Conservation (phyloP, 192 early-diverging fungal genomes). For the Rhizophlyctis rosea region DNA sequence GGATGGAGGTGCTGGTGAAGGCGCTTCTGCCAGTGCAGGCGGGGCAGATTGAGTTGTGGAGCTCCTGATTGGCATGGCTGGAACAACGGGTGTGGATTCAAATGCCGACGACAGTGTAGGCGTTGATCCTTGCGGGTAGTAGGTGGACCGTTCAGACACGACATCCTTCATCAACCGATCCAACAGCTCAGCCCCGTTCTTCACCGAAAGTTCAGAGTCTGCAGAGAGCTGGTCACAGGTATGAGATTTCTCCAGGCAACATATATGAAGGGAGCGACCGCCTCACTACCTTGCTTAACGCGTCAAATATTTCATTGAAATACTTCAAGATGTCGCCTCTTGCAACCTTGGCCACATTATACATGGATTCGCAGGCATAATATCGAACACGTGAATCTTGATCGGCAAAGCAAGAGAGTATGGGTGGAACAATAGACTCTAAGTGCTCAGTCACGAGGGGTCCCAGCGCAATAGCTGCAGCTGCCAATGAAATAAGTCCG, state of each 20-base stretch:
- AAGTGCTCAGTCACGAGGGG: slow-evolving; percentile 62
- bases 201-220: slow-evolving; percentile 87
- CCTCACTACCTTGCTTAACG: slow-evolving; percentile 74
- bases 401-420: slow-evolving; percentile 88
- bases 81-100: neutral
- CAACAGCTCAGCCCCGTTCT: slow-evolving; percentile 90
- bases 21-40: neutral
- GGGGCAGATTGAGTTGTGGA: slow-evolving; percentile 3
- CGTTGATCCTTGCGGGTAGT: slow-evolving; percentile 64
- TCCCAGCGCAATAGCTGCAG: slow-evolving; percentile 78
- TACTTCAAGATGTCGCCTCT: slow-evolving; percentile 80
- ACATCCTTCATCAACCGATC: slow-evolving; percentile 96
- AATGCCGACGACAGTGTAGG: slow-evolving; percentile 34
- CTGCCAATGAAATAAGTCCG: slow-evolving; percentile 90
- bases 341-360: slow-evolving; percentile 97
- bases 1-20: neutral
- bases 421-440: slow-evolving; percentile 80
- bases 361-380: slow-evolving; percentile 98
- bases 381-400: slow-evolving; percentile 92
- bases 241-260: neutral
- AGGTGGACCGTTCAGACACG: slow-evolving; percentile 84
- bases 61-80: slow-evolving; percentile 2
- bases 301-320: slow-evolving; percentile 98
- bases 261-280: slow-evolving; percentile 1
- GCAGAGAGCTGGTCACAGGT: slow-evolving; percentile 64